A percentile compares a stretch with the other conserved stretches of the same genome.
Conservation (phyloP, 2,329 filamentous ascomycete species). For the Fusarium poae region DNA sequence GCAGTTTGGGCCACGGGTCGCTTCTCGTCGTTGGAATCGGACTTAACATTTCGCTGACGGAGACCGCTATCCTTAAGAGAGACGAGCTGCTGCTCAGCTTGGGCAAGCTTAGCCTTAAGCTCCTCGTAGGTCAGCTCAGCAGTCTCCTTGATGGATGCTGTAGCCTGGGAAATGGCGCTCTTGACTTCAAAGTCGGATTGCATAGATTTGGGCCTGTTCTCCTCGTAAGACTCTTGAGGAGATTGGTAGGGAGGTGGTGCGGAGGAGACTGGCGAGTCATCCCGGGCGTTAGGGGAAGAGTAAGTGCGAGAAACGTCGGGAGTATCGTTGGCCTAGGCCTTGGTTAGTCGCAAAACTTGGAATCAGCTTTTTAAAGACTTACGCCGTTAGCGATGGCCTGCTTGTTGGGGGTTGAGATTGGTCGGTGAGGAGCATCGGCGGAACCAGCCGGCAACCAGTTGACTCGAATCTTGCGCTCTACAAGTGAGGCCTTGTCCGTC, state of each 20-base stretch:
- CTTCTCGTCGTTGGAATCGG: conserved; percentile 62
- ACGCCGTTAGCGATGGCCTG: conserved; percentile 58
- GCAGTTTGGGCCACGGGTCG: conserved; percentile 63
- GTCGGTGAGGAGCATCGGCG: conserved; percentile 43
- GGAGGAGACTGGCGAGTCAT: conserved; percentile 50
- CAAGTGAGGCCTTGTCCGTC: conserved; percentile 81
- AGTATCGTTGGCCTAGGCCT: conserved; percentile 55
- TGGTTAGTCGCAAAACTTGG: conserved; percentile 25
- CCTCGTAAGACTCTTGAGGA: conserved; percentile 51
- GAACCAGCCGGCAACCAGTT: conserved; percentile 79
- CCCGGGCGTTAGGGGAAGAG: conserved; percentile 59
- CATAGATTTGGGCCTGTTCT: conserved; percentile 44
- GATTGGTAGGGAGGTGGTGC: conserved; percentile 55
- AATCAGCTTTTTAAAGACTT: conserved; percentile 43
- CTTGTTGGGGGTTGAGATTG: conserved; percentile 58
- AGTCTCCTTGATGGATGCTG: conserved; percentile 63
- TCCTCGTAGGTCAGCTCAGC: conserved; percentile 66
- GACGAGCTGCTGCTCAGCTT: conserved; percentile 80
- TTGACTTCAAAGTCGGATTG: conserved; percentile 48
- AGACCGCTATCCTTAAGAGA: conserved; percentile 79
- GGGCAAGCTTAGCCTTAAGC: conserved; percentile 77
- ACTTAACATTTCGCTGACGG: conserved; percentile 80
- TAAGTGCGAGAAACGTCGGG: conserved; percentile 61
- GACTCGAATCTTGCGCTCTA: conserved; percentile 97
- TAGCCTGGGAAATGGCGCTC: conserved; percentile 54